A percentile compares a stretch with the other conserved stretches of the same genome.
phyloP scores from a whole-genome alignment of 192 early-diverging fungal genomes.

The Helicostylum pulchrum region DNA sequence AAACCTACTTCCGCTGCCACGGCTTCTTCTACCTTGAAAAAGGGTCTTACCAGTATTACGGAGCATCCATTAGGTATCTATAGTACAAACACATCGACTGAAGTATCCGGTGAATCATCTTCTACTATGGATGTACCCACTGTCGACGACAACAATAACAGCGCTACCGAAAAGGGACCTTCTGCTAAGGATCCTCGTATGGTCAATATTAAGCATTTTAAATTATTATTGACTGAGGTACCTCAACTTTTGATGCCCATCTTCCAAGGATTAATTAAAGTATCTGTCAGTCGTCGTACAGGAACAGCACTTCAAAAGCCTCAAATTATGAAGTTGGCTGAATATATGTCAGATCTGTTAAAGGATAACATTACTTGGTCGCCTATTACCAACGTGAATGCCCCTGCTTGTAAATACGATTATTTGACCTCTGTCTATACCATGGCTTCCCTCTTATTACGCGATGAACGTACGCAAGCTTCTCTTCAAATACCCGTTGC shows the following conservation, averaged over 20 bases:
- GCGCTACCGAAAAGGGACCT: slow-evolving; percentile 17
- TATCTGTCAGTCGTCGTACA: slow-evolving; percentile 54
- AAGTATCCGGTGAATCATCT: slow-evolving; percentile 3
- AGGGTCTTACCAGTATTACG: slow-evolving; percentile 10
- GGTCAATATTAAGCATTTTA: slow-evolving; percentile 63
- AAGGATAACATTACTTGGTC: slow-evolving; percentile 48
- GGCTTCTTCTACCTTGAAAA: slow-evolving; percentile 25
- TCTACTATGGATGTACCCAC: neutral
- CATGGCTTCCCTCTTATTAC: slow-evolving; percentile 51
- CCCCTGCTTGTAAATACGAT: slow-evolving; percentile 40
- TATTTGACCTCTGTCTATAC: slow-evolving; percentile 57
- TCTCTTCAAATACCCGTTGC: slow-evolving; percentile 61
- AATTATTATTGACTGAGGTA: slow-evolving; percentile 63
- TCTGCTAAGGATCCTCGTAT: slow-evolving; percentile 53
- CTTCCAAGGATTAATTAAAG: slow-evolving; percentile 65
- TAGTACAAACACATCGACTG: neutral
- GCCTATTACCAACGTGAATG: slow-evolving; percentile 10
- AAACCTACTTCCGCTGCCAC: slow-evolving; percentile 27
- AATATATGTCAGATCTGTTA: slow-evolving; percentile 52
- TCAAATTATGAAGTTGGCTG: slow-evolving; percentile 56
- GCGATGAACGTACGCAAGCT: slow-evolving; percentile 57
- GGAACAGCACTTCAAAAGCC: slow-evolving; percentile 45
- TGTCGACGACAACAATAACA: neutral
- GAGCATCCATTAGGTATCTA: slow-evolving; percentile 32
- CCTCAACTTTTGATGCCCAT: slow-evolving; percentile 57